Evolutionary conservation across 768 basidiomycete genomes (phyloP), one percentile per base, ranked within the genome.

Genomic region (Podaxis pistillaris): DNA sequence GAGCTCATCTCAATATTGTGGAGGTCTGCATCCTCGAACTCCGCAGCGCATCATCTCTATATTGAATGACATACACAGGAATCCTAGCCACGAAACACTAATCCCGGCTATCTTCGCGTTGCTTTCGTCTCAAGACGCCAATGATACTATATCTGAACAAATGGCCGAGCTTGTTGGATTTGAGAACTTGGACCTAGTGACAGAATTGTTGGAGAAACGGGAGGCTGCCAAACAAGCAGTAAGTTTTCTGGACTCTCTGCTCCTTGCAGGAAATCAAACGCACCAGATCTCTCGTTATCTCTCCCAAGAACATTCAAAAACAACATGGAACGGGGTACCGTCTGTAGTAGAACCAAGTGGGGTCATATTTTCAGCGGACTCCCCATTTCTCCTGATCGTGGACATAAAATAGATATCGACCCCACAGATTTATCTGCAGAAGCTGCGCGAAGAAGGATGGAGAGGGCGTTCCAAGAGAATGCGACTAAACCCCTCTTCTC

Each of bases 101-200:
- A 62, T 78, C 15, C 67, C 71, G 37, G 67, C 74, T n/a, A 63
- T 82, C 38, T 61, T 63, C 26, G 60, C 68, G 8, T 72, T 83
- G 38, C 74, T 92, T 15, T 79, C 81, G 1, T 85, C 85, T 5
- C 65, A 75, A 24, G 78, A 77, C 41, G 75, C 78, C 4, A 81
- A 89, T 65, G 91, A 94, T 33, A 85, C 83, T 22, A 89, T 97
- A 33, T 90, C 93, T 28, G 84, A 77, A 28, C 89, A 93, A 66
- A 72, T 98, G 9, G 84, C 83, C 7, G 95, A 97, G 63, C 76
- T 92, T 9, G 72, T 96, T 52, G 96, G 95, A 2, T 93, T 88
- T 71, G 91, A 96, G 55, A 83, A 89, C 17, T 85, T 98, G 53
- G 92, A 93, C 28, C 76, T 94, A 37, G 86, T 90, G 7, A 83